phyloP scores from a whole-genome alignment of 2,329 filamentous ascomycete species.

The Tolypocladium sp. region DNA sequence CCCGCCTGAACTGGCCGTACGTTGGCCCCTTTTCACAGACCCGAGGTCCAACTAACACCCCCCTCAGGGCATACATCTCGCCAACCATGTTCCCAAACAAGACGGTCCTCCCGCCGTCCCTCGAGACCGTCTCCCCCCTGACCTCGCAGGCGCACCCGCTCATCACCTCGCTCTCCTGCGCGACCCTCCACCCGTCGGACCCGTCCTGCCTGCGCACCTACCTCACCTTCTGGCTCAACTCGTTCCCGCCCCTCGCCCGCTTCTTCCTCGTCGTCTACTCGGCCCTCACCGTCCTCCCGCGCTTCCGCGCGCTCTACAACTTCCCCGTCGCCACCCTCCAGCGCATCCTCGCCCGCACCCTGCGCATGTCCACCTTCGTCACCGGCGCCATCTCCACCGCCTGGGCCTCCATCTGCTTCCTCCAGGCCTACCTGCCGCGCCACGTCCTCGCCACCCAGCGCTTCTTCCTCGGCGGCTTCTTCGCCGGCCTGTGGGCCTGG shows the following conservation, averaged over 20 bases:
- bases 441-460: constrained; percentile 70
- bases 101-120: constrained; percentile 53
- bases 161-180: constrained; percentile 79
- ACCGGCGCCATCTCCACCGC: constrained; percentile 77
- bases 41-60: constrained; percentile 5
- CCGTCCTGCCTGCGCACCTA: constrained; percentile 85
- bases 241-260: constrained; percentile 70
- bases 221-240: constrained; percentile 75
- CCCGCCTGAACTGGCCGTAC: constrained; percentile 73
- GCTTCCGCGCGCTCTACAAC: constrained; percentile 58
- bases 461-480: constrained; percentile 81
- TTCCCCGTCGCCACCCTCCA: constrained; percentile 61
- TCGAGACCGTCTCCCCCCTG: constrained; percentile 65
- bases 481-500: constrained; percentile 80
- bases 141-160: constrained; percentile 79
- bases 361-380: constrained; percentile 64
- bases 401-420: constrained; percentile 86
- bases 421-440: constrained; percentile 70
- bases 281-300: constrained; percentile 56
- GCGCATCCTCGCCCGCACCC: constrained; percentile 54
- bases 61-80: constrained; percentile 61
- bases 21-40: constrained; percentile 27
- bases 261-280: constrained; percentile 70
- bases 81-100: constrained; percentile 77
- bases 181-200: constrained; percentile 76